These are phyloP conservation scores for Zhuliangozyma parablackwelliae DNA, from an alignment of 1,139 yeast genomes.

Conservation along the genomic window DNA sequence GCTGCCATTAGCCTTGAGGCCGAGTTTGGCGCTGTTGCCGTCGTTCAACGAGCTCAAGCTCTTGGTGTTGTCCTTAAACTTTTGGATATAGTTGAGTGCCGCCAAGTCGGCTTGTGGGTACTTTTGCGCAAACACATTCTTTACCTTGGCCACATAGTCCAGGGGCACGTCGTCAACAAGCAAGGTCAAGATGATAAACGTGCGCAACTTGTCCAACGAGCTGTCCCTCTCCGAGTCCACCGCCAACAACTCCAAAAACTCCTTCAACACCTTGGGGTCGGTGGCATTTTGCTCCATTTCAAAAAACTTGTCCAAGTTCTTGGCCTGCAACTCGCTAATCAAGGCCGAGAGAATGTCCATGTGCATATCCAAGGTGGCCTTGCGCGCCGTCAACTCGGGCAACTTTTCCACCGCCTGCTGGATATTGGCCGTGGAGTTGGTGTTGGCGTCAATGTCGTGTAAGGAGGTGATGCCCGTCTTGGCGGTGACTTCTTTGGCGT, in stretches of 20 bases:
- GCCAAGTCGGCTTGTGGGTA: constrained; percentile 58
- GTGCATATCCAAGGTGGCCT: constrained; percentile 88
- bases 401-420: constrained; percentile 88
- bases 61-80: constrained; percentile 75
- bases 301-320: constrained; percentile 82
- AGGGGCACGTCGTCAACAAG: constrained; percentile 55
- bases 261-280: constrained; percentile 56
- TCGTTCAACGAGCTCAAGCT: constrained; percentile 30
- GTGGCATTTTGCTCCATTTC: constrained; percentile 82
- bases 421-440: constrained; percentile 65
- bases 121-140: constrained; percentile 50
- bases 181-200: constrained; percentile 70
- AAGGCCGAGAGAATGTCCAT: constrained; percentile 90
- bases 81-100: constrained; percentile 68
- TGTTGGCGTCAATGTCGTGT: constrained; percentile 67
- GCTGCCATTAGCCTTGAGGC: no score
- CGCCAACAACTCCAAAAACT: constrained; percentile 55
- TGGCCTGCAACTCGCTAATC: constrained; percentile 76
- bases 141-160: constrained; percentile 63
- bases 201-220: constrained; percentile 76
- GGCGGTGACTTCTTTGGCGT: constrained; percentile 80
- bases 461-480: constrained; percentile 70
- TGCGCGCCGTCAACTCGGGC: constrained; percentile 88
- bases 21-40: no score
- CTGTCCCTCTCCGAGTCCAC: constrained; percentile 48